A percentile compares a stretch with the other conserved stretches of the same genome.
Conservation (phyloP, 441 rosid species). For the Raphanus hybrid region DNA sequence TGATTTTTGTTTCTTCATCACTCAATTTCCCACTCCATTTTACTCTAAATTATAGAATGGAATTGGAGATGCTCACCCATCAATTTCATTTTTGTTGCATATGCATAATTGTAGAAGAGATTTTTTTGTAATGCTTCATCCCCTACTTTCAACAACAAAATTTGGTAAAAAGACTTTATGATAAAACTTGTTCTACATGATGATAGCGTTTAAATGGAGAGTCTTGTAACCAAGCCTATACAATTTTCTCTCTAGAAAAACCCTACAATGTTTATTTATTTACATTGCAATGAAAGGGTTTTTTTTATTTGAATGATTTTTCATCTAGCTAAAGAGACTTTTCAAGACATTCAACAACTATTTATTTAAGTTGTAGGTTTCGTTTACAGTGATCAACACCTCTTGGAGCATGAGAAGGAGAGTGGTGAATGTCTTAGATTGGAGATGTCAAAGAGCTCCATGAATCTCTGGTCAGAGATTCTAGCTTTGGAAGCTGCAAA, state of each 20-base stretch:
- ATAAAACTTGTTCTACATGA: constrained; percentile 21
- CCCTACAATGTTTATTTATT: neutral
- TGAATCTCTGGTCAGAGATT: constrained; percentile 74
- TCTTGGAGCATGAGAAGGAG: constrained; percentile 54
- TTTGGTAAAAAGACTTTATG: neutral
- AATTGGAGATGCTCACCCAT: too few species aligned
- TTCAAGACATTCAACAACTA: neutral
- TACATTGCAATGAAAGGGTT: neutral
- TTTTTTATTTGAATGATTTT: constrained; percentile 18
- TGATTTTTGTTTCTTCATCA: too few species aligned
- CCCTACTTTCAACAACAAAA: neutral
- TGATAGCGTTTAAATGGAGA: constrained; percentile 18
- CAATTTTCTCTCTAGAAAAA: neutral
- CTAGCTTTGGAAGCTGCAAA: constrained; percentile 67
- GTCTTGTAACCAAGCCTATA: neutral
- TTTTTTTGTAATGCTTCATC: neutral
- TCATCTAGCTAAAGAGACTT: neutral
- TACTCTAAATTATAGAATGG: too few species aligned
- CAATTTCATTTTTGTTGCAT: too few species aligned
- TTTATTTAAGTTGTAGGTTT: neutral
- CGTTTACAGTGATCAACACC: constrained; percentile 27
- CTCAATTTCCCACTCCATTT: too few species aligned
- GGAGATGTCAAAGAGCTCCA: constrained; percentile 63
- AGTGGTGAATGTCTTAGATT: constrained; percentile 53
- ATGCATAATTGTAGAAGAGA: too few species aligned